Evolutionary conservation across 257 asterid genomes (phyloP), one percentile per base, ranked within the genome.

Genomic region (Solanum paucissectum): DNA sequence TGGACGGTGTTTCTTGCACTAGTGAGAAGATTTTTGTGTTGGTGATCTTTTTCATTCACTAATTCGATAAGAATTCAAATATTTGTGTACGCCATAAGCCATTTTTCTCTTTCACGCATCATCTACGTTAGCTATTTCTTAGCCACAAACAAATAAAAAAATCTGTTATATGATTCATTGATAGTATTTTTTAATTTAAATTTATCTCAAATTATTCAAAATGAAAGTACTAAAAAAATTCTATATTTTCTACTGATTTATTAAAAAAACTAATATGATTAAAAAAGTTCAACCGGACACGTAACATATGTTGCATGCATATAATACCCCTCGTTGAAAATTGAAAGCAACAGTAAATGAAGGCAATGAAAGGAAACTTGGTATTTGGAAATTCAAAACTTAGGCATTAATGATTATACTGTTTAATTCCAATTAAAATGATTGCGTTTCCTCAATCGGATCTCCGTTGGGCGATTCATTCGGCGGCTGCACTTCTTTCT

Each of bases 381-480:
- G 81, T 32, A 12, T n/a, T 40, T 12, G 62, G 16, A 27, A 27
- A 25, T 25, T 77, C 13, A 42, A 4, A 76, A 20, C 83, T 77
- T 44, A 42, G 60, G 29, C 6, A 38, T 38, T 27, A 77, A 77
- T 25, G 10, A 77, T 46, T 9, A 9, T 36, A 36, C 32, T 9
- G 49, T 74, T 21, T 36, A 21, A 21, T 55, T 55, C n/a, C n/a
- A 0, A 23, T 12, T 81, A 49, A 18, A 49, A 49, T 82, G 86
- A 6, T 82, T 32, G 44, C 32, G 40, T 49, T 82, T 49, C 69
- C 86, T 69, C 95, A 92, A 90, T 91, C 95, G 71, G 94, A 92
- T 88, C 36, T 93, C 81, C 92, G 92, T 49, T 94, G 96, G 36
- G 95, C 95, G 87, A 89, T 95, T 42, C 92, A 93, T 25, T 88